Conservation (phyloP, 306 rosid species). For the Hippophae tibetana region DNA sequence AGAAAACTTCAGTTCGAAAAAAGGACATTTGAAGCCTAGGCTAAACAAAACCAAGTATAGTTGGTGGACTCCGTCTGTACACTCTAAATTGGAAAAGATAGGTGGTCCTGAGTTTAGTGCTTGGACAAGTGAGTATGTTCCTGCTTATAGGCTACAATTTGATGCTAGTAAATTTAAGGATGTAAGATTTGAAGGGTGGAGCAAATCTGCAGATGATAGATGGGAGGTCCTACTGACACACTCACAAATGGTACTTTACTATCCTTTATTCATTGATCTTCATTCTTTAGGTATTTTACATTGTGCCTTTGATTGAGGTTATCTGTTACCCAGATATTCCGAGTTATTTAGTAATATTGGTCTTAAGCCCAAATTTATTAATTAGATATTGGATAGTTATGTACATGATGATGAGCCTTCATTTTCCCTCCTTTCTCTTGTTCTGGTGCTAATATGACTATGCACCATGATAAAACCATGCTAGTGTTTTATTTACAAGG, state of each 20-base stretch:
- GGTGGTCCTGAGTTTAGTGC: constrained; percentile 80
- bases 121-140: constrained; percentile 76
- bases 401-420: not conserved
- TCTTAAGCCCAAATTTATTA: not conserved
- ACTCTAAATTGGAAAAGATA: constrained; percentile 58
- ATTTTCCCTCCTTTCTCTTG: too few relatives aligned
- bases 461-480: too few relatives aligned
- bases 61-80: constrained; percentile 64
- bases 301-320: not conserved
- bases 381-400: not conserved
- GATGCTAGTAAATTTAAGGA: constrained; percentile 36
- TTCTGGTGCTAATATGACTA: too few relatives aligned
- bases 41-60: constrained; percentile 28
- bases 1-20: constrained; percentile 40
- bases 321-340: too few relatives aligned
- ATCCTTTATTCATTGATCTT: constrained; percentile 25
- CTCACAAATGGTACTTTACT: constrained; percentile 79
- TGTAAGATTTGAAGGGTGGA: constrained; percentile 72
- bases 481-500: too few relatives aligned
- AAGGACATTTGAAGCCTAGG: constrained; percentile 28
- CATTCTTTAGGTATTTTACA: not conserved
- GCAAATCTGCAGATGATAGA: constrained; percentile 46
- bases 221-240: constrained; percentile 90
- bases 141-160: constrained; percentile 68
- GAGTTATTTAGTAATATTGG: not conserved